These are phyloP conservation scores for Paecilomyces variotii DNA, from an alignment of 2,329 filamentous ascomycete species.

Conservation along the genomic window DNA sequence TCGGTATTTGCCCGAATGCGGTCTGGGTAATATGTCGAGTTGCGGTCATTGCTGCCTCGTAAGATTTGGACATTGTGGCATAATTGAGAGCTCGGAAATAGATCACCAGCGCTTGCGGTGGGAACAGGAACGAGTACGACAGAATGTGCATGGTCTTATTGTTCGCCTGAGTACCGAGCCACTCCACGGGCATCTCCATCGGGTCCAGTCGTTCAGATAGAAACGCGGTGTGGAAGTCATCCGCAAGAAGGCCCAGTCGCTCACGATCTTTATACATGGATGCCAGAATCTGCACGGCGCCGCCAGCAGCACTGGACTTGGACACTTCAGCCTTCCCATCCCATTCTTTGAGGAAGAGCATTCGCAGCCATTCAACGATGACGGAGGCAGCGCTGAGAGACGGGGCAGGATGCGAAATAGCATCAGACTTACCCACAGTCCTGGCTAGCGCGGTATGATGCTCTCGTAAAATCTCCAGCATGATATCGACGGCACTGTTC, in stretches of 20 bases:
- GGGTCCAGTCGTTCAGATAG: constrained; percentile 68
- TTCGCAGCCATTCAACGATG: constrained; percentile 43
- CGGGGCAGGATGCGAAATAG: constrained; percentile 8
- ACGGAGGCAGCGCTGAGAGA: constrained; percentile 22
- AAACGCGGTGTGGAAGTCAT: constrained; percentile 67
- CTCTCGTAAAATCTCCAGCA: constrained; percentile 27
- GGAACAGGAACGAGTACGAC: constrained; percentile 74
- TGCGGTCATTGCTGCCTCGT: constrained; percentile 55
- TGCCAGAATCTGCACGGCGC: constrained; percentile 65
- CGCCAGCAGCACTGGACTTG: constrained; percentile 64
- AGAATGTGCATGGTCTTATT: constrained; percentile 65
- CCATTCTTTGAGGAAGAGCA: constrained; percentile 72
- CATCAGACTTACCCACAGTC: constrained; percentile 1
- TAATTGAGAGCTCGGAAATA: constrained; percentile 89
- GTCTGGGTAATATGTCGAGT: constrained; percentile 40
- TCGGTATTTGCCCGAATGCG: constrained; percentile 32
- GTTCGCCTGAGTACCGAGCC: constrained; percentile 54
- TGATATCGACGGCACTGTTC: constrained; percentile 25
- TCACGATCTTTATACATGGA: constrained; percentile 65
- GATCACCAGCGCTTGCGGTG: constrained; percentile 60
- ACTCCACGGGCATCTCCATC: constrained; percentile 65
- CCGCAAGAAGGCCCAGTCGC: constrained; percentile 57
- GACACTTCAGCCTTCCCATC: constrained; percentile 64
- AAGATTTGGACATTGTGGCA: constrained; percentile 71
- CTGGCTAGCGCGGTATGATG: constrained; percentile 14